Base-by-base conservation (phyloP, 2,329 filamentous ascomycete genomes). In the Zasmidium citrigriseum region DNA sequence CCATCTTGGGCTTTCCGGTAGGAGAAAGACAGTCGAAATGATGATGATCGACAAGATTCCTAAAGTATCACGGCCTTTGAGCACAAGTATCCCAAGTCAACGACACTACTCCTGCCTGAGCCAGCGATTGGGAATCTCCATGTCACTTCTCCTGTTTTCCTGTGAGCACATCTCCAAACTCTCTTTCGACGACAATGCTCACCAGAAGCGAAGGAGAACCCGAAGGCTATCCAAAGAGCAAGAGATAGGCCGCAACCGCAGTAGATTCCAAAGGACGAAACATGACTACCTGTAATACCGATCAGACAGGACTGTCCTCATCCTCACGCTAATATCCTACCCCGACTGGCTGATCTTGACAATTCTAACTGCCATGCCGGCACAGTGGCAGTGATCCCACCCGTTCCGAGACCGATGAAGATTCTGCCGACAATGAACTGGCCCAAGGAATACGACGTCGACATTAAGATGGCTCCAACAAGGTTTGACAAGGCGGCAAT, bases 341-440 rank as follows among this genome's bases (percentile, higher is more conserved):
- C 54, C 21, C 54, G 14, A 21, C 25, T 44, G 11, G 46, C 50
- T 48, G 50, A 23, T 48, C 38, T 47, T n/a, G 76, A 65, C 77
- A 67, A 64, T 78, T 61, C 51, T 74, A 80, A 65, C 74, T 80
- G 68, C 80, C 78, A 20, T 72, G 76, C 58, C 76, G 78, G 77
- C 73, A 59, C 45, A 12, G 65, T 67, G 3, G 58, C 53, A 4
- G 62, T 65, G 48, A 62, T 64, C 10, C 57, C 54, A 18, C 65
- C 68, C 22, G 81, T 82, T 1, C 80, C 80, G 11, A 82, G 75
- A 5, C 80, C 79, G 2, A 74, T 71, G 11, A 78, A 66, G 46
- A 82, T 75, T 11, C 79, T 52, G 11, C 79, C 80, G n/a, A 80
- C 76, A 55, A 82, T 79, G 75, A 83, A 80, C 25, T 68, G 67